Conservation (phyloP, 139 green algal genomes). For the Trebouxia sp. region DNA sequence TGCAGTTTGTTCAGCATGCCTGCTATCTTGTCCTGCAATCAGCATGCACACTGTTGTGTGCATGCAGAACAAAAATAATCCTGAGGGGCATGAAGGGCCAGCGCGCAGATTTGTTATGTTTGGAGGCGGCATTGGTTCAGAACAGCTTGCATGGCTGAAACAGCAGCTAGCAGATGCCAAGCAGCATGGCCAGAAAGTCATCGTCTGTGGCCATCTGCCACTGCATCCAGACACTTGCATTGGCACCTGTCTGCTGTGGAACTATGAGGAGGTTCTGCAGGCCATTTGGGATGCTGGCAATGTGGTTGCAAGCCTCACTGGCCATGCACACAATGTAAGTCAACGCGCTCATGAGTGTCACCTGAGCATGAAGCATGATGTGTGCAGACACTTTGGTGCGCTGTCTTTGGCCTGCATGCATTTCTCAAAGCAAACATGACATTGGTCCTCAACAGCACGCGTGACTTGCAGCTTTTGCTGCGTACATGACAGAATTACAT, state of each 20-base stretch:
- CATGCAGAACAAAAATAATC: conserved; percentile 69
- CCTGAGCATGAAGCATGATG: not conserved
- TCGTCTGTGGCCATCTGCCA: conserved; percentile 57
- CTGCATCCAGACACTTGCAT: conserved; percentile 49
- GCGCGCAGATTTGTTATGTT: conserved; percentile 81
- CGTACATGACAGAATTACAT: not conserved
- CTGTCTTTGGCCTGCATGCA: not conserved
- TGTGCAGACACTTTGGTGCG: not conserved
- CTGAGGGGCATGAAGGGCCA: conserved; percentile 55
- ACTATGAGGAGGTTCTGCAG: conserved; percentile 69
- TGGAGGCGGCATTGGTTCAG: conserved; percentile 63
- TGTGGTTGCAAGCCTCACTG: conserved; percentile 62
- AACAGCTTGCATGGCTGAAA: conserved; percentile 81
- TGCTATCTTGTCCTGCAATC: not conserved
- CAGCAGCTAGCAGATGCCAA: conserved; percentile 37
- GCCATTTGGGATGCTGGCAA: conserved; percentile 42
- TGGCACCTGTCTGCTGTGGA: conserved; percentile 68
- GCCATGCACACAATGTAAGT: conserved; percentile 63
- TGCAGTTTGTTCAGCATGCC: not conserved
- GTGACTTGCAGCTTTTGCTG: not conserved
- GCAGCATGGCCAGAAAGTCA: conserved; percentile 41
- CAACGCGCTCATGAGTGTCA: not conserved
- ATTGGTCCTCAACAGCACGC: not conserved
- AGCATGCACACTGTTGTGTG: not conserved
- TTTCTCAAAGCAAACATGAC: not conserved